Evolutionary conservation across 2,329 filamentous ascomycete genomes (phyloP), one percentile per base, ranked within the genome.

Genomic region (Nothophoma quercina): DNA sequence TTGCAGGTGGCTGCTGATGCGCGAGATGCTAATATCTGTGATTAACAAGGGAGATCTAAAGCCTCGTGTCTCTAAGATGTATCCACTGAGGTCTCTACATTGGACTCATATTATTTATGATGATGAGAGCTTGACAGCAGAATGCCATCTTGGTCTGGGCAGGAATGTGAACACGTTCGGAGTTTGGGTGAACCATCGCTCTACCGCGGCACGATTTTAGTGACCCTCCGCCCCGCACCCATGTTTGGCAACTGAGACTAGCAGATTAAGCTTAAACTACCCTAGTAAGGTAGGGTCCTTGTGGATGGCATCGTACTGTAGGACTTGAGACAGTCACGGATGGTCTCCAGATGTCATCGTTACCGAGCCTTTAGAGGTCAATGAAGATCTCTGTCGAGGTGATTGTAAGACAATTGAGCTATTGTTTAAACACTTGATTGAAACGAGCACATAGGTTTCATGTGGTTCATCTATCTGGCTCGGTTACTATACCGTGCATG

Each of bases 141-240:
- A 41, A 41, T 29, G 18, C 23, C 12, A 18, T 7, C n/a, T 10
- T 8, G 3, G 6, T 23, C n/a, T 12, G 21, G 33, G 23, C 13
- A 25, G 25, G 46, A 36, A 32, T 23, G 30, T 16, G 30, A 25
- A 36, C 23, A 38, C 42, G 38, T 42, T 16, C 18, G 28, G 12
- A 22, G 7, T 22, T 16, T 30, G 13, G n/a, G 12, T 8, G 22
- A 40, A 16, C 34, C 5, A 23, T 32, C 19, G 44, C 26, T 33
- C 36, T 35, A 34, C 41, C 33, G 35, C 47, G 38, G 38, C 40
- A 35, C 35, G 23, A 16, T 12, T 39, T 21, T 26, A 36, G 15
- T 16, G 40, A 21, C 59, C 56, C 59, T 60, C 55, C 59, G 51
- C 48, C 56, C 59, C 62, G 57, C 59, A 53, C 48, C 51, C 45